These are phyloP conservation scores for Pseudonitzschia pungens DNA, from an alignment of 108 stramenopile genomes.

Conservation along the genomic window DNA sequence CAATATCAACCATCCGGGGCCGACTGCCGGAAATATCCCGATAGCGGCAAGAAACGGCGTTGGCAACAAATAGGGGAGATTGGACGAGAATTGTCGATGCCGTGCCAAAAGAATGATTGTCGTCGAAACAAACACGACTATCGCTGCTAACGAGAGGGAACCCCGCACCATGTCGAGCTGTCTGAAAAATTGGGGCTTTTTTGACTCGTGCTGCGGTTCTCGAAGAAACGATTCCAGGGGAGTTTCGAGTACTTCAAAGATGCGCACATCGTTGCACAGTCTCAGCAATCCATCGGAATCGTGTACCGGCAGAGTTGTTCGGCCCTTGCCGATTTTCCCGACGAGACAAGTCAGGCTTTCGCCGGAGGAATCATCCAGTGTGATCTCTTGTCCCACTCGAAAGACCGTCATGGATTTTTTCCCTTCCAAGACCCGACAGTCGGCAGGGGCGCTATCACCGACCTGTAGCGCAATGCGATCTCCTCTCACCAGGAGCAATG, in stretches of 20 bases:
- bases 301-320: constrained; percentile 49
- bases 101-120: constrained; percentile 47
- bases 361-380: constrained; percentile 38
- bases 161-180: constrained; percentile 55
- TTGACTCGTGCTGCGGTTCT: constrained; percentile 30
- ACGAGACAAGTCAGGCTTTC: constrained; percentile 19
- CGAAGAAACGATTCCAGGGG: constrained; percentile 67
- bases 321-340: constrained; percentile 46
- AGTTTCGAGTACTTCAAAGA: constrained; percentile 64
- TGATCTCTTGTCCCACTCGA: constrained; percentile 50
- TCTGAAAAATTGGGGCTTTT: constrained; percentile 56
- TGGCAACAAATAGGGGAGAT: constrained; percentile 45
- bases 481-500: constrained; percentile 67
- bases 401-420: constrained; percentile 23
- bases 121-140: constrained; percentile 43
- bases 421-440: constrained; percentile 28
- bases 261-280: constrained; percentile 64
- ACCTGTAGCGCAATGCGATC: constrained; percentile 79
- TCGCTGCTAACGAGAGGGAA: constrained; percentile 34
- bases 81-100: constrained; percentile 20
- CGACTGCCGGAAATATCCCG: constrained; percentile 54
- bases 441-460: constrained; percentile 70
- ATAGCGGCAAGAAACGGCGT: constrained; percentile 67
- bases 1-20: constrained; percentile 61
- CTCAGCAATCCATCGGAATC: constrained; percentile 56